These are phyloP conservation scores for Colletotrichum liriopes DNA, from an alignment of 2,329 filamentous ascomycete genomes.

Conservation along the genomic window DNA sequence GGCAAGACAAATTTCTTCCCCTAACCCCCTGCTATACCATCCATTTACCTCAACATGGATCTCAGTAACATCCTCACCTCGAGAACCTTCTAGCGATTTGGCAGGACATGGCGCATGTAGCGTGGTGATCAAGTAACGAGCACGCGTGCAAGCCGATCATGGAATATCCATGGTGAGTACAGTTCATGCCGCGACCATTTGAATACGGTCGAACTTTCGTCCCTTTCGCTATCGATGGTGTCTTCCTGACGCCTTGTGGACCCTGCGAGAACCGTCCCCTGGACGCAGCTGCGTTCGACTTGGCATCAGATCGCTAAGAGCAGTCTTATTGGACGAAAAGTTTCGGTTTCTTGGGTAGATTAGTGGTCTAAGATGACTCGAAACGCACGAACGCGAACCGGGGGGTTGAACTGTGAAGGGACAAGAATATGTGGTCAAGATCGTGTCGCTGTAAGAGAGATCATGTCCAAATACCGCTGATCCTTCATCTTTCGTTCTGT, in stretches of 20 bases:
- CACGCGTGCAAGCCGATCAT: conserved; percentile 16
- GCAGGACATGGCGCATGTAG: conserved; percentile 6
- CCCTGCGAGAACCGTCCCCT: conserved; percentile 2
- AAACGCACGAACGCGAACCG: neutral
- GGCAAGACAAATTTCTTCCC: neutral
- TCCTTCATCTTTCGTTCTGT: neutral
- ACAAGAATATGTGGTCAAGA: conserved; percentile 8
- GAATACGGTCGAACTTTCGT: conserved; percentile 24
- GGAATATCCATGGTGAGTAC: conserved; percentile 25
- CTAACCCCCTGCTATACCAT: neutral
- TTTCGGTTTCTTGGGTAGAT: conserved; percentile 3
- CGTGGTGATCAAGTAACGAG: conserved; percentile 18
- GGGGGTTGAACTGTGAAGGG: neutral
- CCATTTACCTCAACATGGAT: neutral
- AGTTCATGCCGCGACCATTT: conserved; percentile 29
- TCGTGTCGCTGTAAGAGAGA: neutral
- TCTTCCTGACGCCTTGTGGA: conserved; percentile 7
- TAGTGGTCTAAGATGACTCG: conserved; percentile 13
- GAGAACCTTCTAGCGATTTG: conserved; percentile 9
- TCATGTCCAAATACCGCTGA: neutral
- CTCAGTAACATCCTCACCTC: neutral
- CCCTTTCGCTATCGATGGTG: neutral
- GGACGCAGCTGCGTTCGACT: neutral
- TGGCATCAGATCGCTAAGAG: neutral
- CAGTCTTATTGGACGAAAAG: conserved; percentile 6